phyloP scores from a whole-genome alignment of 2,329 filamentous ascomycete species.

The Escovopsis weberi region DNA sequence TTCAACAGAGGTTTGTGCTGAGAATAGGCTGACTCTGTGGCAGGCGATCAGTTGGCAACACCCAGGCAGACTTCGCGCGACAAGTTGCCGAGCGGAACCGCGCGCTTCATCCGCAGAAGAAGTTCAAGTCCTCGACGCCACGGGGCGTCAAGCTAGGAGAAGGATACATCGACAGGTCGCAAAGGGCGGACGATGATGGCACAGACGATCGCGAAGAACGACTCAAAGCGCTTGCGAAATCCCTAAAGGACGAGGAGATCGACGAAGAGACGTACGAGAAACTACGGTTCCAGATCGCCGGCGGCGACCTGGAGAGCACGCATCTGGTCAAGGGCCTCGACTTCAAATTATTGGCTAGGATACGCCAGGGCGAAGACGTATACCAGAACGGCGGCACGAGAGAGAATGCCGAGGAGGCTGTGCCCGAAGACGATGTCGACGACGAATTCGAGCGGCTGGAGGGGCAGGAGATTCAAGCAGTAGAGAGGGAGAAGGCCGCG shows the following conservation, averaged over 20 bases:
- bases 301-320: slow-evolving; percentile 65
- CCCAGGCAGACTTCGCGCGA: slow-evolving; percentile 58
- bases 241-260: slow-evolving; percentile 71
- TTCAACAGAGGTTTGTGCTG: background rate
- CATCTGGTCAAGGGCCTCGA: slow-evolving; percentile 89
- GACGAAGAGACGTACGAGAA: slow-evolving; percentile 66
- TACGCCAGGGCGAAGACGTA: slow-evolving; percentile 56
- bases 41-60: slow-evolving; percentile 47
- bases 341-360: slow-evolving; percentile 59
- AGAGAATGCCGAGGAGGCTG: slow-evolving; percentile 12
- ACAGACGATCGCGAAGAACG: slow-evolving; percentile 45
- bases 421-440: slow-evolving; percentile 34
- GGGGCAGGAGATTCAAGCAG: slow-evolving; percentile 35
- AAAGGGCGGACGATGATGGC: slow-evolving; percentile 40
- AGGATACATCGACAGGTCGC: slow-evolving; percentile 75
- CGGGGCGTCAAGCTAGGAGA: slow-evolving; percentile 67
- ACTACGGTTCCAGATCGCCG: slow-evolving; percentile 61
- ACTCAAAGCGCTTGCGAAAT: slow-evolving; percentile 66
- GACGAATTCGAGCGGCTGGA: slow-evolving; percentile 50
- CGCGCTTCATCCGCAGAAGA: slow-evolving; percentile 45
- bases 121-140: slow-evolving; percentile 63
- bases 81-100: slow-evolving; percentile 65
- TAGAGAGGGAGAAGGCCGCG: slow-evolving; percentile 33
- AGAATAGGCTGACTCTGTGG: slow-evolving; percentile 10
- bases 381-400: slow-evolving; percentile 23